Conservation (phyloP, 2,329 filamentous ascomycete genomes). For the Colletotrichum caudatum region DNA sequence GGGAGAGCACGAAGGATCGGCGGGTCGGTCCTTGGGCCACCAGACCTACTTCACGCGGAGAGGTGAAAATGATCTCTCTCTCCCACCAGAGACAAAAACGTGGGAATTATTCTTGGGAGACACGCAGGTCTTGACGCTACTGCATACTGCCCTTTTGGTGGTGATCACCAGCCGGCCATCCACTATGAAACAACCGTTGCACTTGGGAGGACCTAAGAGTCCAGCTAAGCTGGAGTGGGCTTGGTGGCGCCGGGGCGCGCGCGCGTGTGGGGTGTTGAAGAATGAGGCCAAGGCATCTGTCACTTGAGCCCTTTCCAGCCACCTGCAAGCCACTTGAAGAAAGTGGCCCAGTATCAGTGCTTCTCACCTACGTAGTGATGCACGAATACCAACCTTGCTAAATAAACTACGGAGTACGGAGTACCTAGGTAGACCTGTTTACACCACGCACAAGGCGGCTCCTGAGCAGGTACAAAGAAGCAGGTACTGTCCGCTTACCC, state of each 20-base stretch:
- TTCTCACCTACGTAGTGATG: too few species aligned
- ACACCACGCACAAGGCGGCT: not conserved
- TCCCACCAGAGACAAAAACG: slow-evolving; percentile 21
- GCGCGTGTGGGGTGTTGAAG: too few species aligned
- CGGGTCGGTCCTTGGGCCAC: slow-evolving; percentile 3
- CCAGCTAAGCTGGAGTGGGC: not conserved
- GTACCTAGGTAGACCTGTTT: too few species aligned
- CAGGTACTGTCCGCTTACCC: not conserved
- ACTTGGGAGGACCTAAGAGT: not conserved
- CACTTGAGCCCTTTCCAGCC: slow-evolving; percentile 18
- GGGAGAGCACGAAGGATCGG: not conserved
- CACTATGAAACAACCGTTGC: not conserved
- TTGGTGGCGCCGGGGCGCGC: not conserved
- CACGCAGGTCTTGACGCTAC: not conserved
- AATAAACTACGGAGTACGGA: too few species aligned
- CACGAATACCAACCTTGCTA: too few species aligned
- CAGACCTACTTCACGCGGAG: slow-evolving; percentile 27
- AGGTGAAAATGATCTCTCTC: slow-evolving; percentile 12
- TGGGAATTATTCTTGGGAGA: slow-evolving; percentile 27
- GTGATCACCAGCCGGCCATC: not conserved
- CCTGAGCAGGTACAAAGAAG: not conserved
- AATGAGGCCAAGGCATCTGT: not conserved
- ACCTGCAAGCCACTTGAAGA: slow-evolving; percentile 8
- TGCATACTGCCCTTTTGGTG: too few species aligned
- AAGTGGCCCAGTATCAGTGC: slow-evolving; percentile 2